A percentile compares a stretch with the other conserved stretches of the same genome.
Evolutionary conservation across 2,329 filamentous ascomycete species (phyloP).

Genomic region (Shiraia bambusicola): DNA sequence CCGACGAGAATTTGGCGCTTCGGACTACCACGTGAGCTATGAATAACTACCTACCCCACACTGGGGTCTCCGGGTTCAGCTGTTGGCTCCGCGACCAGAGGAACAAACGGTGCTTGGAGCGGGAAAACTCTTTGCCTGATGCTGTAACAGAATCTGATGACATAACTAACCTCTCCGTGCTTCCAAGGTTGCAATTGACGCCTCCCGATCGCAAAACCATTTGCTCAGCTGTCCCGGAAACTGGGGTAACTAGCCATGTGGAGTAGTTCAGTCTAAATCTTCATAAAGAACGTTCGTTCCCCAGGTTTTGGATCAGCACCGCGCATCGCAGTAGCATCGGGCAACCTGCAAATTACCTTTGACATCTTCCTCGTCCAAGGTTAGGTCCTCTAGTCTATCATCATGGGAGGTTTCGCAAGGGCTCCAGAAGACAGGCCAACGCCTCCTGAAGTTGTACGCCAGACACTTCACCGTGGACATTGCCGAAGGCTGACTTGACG

Average conservation of each 20-base stretch:
- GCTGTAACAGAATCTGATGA: conserved; percentile 3
- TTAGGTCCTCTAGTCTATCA: conserved; percentile 8
- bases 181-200: background rate
- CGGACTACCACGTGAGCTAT: conserved; percentile 1
- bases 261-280: conserved; percentile 15
- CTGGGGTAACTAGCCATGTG: conserved; percentile 19
- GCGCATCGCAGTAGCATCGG: conserved; percentile 2
- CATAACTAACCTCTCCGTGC: conserved; percentile 13
- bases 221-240: conserved; percentile 12
- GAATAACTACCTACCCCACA: conserved; percentile 20
- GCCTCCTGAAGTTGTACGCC: conserved; percentile 52
- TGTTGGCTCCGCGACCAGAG: no score
- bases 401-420: conserved; percentile 46
- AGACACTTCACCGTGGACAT: background rate
- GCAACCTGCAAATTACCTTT: conserved; percentile 2
- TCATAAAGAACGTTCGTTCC: conserved; percentile 24
- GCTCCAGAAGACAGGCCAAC: conserved; percentile 59
- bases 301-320: conserved; percentile 24
- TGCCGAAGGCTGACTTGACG: conserved; percentile 4
- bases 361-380: conserved; percentile 1
- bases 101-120: no score
- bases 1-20: conserved; percentile 4
- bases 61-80: conserved; percentile 14
- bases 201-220: conserved; percentile 7
- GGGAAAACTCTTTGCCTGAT: no score